phyloP scores from a whole-genome alignment of 2,329 filamentous ascomycete genomes.

The Venturia effusa region DNA sequence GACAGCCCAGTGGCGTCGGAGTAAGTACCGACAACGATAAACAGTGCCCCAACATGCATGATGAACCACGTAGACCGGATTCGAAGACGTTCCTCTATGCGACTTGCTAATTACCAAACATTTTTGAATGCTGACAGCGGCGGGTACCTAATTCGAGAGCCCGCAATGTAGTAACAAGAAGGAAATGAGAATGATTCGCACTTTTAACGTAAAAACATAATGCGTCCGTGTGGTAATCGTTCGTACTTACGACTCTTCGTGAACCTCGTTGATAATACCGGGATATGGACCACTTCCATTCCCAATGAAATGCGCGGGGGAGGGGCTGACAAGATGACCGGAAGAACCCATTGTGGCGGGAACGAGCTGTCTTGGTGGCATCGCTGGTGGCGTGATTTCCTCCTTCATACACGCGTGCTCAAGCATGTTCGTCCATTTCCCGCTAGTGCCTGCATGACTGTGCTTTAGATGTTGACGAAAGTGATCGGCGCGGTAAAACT shows the following conservation, averaged over 20 bases:
- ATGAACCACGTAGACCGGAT: background rate
- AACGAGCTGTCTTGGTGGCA: conserved; percentile 4
- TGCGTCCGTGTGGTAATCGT: background rate
- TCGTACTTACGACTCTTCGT: conserved; percentile 5
- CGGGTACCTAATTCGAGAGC: background rate
- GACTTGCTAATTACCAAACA: background rate
- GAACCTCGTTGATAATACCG: conserved; percentile 9
- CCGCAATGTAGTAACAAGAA: background rate
- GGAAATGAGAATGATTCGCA: background rate
- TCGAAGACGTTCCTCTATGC: background rate
- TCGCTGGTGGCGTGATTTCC: conserved; percentile 45
- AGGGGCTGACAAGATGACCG: background rate
- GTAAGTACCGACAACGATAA: background rate
- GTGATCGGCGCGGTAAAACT: conserved; percentile 94
- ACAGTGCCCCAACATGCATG: background rate
- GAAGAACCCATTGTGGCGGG: background rate
- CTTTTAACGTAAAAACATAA: background rate
- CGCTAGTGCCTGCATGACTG: conserved; percentile 88
- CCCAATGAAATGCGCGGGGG: background rate
- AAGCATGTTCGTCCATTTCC: conserved; percentile 98
- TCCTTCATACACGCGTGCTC: conserved; percentile 96
- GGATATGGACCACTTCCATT: background rate
- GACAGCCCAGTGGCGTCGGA: background rate
- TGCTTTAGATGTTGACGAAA: conserved; percentile 98
- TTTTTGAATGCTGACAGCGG: background rate